phyloP scores from a whole-genome alignment of 2,329 filamentous ascomycete species.

The Penicillium sp. region DNA sequence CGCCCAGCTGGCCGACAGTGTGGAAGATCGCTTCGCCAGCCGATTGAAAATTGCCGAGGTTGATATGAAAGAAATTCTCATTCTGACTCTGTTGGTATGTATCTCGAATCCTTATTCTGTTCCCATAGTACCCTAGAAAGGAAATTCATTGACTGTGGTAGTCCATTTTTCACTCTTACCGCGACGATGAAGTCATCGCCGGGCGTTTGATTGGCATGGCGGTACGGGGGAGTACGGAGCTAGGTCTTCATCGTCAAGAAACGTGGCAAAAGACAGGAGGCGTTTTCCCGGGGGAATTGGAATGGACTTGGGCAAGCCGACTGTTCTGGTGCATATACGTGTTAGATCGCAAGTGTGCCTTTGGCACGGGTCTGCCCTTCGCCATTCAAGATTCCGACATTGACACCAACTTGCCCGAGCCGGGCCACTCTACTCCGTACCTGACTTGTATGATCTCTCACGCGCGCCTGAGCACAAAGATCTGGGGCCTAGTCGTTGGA shows the following conservation, averaged over 20 bases:
- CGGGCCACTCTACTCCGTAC: slow-evolving; percentile 40
- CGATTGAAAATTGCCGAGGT: slow-evolving; percentile 36
- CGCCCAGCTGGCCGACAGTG: slow-evolving; percentile 33
- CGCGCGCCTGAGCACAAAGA: slow-evolving; percentile 46
- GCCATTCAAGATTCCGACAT: slow-evolving; percentile 50
- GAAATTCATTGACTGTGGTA: slow-evolving; percentile 8
- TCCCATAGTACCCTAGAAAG: neutral
- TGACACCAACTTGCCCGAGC: slow-evolving; percentile 49
- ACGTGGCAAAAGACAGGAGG: slow-evolving; percentile 39
- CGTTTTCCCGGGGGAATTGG: slow-evolving; percentile 37
- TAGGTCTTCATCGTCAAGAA: slow-evolving; percentile 49
- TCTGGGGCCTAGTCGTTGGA: slow-evolving; percentile 46
- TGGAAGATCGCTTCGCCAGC: slow-evolving; percentile 35
- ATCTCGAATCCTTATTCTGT: too few relatives aligned
- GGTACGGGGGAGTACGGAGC: slow-evolving; percentile 47
- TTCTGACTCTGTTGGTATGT: slow-evolving; percentile 31
- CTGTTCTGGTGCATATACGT: slow-evolving; percentile 55
- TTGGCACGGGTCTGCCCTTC: slow-evolving; percentile 52
- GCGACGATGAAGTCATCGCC: slow-evolving; percentile 50
- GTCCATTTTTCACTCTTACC: slow-evolving; percentile 42
- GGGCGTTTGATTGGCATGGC: slow-evolving; percentile 51
- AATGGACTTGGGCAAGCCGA: slow-evolving; percentile 35
- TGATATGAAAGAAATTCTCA: slow-evolving; percentile 40
- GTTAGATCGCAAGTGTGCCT: slow-evolving; percentile 53
- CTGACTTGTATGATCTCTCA: slow-evolving; percentile 51